Base-by-base conservation (phyloP, 305 asterid genomes). In the Fraxinus angustifolia region DNA sequence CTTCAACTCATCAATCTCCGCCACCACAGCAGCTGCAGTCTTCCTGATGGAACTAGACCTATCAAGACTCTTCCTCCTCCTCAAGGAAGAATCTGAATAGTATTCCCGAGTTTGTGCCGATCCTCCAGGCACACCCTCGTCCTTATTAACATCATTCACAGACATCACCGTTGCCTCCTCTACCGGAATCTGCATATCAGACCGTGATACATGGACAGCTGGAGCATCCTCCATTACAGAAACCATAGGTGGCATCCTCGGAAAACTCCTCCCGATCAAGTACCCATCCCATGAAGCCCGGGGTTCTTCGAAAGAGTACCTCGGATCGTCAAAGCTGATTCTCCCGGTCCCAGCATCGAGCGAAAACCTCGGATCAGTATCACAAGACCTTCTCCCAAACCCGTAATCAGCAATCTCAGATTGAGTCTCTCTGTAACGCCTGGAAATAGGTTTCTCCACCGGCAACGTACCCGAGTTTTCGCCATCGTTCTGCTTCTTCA, bases 321-420 rank as follows among this genome's bases (percentile, higher is more conserved):
- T 83, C 0, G 97, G 91, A 89, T 91, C 98, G 75, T 96, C 98
- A 26, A 92, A 88, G 87, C 98, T 91, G 81, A 96, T 92, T 82
- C 99, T 83, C 4, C 91, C 94, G 8, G 92, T 83, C 4, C 91
- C 94, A 7, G 92, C 96, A 82, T 96, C 99, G 4, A 96, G 97
- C 5, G 99, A 96, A 60, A 94, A 93, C 62, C 98, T 85, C 0
- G 99, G 98, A 84, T 94, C 98, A 4, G 87, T 90, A 81, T 94
- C 99, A 73, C 98, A 91, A 1, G 99, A 96, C 68, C 99, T 89
- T 76, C 99, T 84, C 17, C 98, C 97, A 74, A 84, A 93, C 40
- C 98, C 99, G 72, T 94, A 96, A 87, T 96, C 98, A 19, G 97
- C 99, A 48, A 96, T 87, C 85, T 96, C 98, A 0, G 98, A 96